A percentile compares a stretch with the other conserved stretches of the same genome.
Evolutionary conservation across 129 eudicot species (phyloP).

Genomic region (Cynara cardunculus): DNA sequence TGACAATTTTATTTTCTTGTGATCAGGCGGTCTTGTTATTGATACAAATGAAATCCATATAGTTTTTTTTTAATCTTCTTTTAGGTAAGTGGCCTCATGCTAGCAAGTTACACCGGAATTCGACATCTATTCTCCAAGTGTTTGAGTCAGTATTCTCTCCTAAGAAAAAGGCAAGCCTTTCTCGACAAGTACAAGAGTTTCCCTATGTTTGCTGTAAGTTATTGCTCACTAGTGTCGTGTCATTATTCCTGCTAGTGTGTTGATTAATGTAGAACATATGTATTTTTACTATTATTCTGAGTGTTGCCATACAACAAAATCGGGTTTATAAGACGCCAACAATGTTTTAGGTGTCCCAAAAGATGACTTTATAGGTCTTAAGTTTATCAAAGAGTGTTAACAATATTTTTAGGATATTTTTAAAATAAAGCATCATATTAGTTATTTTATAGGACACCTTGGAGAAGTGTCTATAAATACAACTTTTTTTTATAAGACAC

Average conservation of each 20-base stretch:
- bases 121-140: constrained; percentile 87
- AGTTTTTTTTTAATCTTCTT: neutral
- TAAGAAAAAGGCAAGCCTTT: constrained; percentile 95
- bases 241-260: neutral
- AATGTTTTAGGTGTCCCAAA: neutral
- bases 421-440: too few relatives aligned
- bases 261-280: neutral
- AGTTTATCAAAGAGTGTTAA: too few relatives aligned
- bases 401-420: neutral
- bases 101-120: constrained; percentile 94
- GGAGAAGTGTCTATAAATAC: neutral
- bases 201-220: constrained; percentile 92
- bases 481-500: too few relatives aligned
- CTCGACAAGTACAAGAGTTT: constrained; percentile 85
- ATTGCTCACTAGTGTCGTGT: neutral
- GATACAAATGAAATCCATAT: neutral
- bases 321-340: neutral
- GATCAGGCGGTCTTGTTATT: neutral
- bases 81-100: constrained; percentile 94
- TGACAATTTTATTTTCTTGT: neutral
- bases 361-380: neutral
- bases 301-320: neutral
- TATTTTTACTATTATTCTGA: neutral
- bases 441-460: neutral
- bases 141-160: constrained; percentile 69